Percentiles rank a stretch among this genome's conserved stretches.
These are phyloP conservation scores for Viola odorata DNA, from an alignment of 345 rosid species.

Conservation along the genomic window DNA sequence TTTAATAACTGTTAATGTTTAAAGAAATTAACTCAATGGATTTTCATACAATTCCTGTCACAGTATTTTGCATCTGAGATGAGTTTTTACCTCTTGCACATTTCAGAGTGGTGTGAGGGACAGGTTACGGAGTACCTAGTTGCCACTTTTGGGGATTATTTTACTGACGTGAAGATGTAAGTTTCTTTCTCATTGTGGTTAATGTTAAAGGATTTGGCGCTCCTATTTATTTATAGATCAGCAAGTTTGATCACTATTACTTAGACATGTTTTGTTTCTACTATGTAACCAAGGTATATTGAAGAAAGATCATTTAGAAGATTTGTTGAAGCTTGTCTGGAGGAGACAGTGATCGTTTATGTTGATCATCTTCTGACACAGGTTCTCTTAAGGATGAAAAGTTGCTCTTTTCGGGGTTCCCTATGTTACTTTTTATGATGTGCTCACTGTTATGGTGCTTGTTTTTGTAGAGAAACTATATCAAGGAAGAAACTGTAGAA, in stretches of 20 bases:
- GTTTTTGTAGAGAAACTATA: slow-evolving; percentile 62
- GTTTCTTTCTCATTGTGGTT: slow-evolving; percentile 18
- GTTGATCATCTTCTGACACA: slow-evolving; percentile 87
- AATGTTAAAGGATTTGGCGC: not conserved
- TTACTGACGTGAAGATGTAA: slow-evolving; percentile 92
- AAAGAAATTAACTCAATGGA: not conserved
- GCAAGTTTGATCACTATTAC: not conserved
- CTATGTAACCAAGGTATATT: slow-evolving; percentile 58
- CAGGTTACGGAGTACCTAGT: slow-evolving; percentile 91
- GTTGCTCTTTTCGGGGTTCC: too few relatives aligned
- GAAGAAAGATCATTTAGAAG: slow-evolving; percentile 95
- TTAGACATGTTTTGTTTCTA: slow-evolving; percentile 1
- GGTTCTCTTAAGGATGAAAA: slow-evolving; percentile 31
- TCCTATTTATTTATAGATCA: not conserved
- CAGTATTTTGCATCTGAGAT: slow-evolving; percentile 9
- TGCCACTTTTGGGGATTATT: slow-evolving; percentile 94
- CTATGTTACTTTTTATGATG: not conserved
- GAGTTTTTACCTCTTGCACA: slow-evolving; percentile 19
- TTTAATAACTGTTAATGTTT: too few relatives aligned
- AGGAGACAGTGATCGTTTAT: slow-evolving; percentile 82
- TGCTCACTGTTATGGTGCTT: slow-evolving; percentile 16
- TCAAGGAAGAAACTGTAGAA: slow-evolving; percentile 95
- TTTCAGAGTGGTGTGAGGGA: slow-evolving; percentile 94
- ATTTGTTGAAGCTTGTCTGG: slow-evolving; percentile 93
- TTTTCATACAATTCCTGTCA: not conserved